Conservation (phyloP, 805 yeast species). For the Zygotorulaspora sp. region DNA sequence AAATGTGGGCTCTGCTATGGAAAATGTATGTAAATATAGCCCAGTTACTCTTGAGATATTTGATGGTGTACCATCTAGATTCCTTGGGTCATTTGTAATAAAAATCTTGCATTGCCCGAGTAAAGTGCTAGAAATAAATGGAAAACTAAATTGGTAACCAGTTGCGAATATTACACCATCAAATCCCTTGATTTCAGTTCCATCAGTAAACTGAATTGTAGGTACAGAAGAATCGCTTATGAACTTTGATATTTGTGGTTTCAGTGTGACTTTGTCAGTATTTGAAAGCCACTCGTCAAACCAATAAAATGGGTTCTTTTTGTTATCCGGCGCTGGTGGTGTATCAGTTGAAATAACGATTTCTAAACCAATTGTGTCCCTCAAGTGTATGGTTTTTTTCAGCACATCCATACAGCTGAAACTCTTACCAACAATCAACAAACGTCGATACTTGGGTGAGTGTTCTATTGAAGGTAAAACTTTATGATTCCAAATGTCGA, state of each 20-base stretch:
- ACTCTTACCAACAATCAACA: slow-evolving; percentile 40
- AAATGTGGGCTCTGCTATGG: slow-evolving; percentile 44
- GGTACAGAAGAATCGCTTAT: slow-evolving; percentile 20
- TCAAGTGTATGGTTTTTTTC: slow-evolving; percentile 37
- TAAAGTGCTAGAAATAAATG: slow-evolving; percentile 16
- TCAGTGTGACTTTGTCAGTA: slow-evolving; percentile 29
- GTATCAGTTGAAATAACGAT: slow-evolving; percentile 67
- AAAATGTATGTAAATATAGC: slow-evolving; percentile 45
- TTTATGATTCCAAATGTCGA: slow-evolving; percentile 21
- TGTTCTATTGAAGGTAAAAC: slow-evolving; percentile 24
- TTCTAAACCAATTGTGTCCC: slow-evolving; percentile 18
- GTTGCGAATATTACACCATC: slow-evolving; percentile 46
- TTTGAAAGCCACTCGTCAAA: slow-evolving; percentile 35
- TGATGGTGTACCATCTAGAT: slow-evolving; percentile 14
- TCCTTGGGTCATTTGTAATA: slow-evolving; percentile 18
- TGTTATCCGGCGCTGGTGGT: slow-evolving; percentile 37
- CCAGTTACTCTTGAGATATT: slow-evolving; percentile 36
- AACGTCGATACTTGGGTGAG: slow-evolving; percentile 16
- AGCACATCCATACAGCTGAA: slow-evolving; percentile 40
- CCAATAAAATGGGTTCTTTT: slow-evolving; percentile 42
- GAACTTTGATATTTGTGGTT: slow-evolving; percentile 34
- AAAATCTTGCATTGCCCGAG: slow-evolving; percentile 16
- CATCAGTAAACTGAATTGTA: slow-evolving; percentile 33
- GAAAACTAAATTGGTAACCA: slow-evolving; percentile 39
- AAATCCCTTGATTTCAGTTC: slow-evolving; percentile 25